Evolutionary conservation across 345 rosid species (phyloP).

Genomic region (Salix viminalis): DNA sequence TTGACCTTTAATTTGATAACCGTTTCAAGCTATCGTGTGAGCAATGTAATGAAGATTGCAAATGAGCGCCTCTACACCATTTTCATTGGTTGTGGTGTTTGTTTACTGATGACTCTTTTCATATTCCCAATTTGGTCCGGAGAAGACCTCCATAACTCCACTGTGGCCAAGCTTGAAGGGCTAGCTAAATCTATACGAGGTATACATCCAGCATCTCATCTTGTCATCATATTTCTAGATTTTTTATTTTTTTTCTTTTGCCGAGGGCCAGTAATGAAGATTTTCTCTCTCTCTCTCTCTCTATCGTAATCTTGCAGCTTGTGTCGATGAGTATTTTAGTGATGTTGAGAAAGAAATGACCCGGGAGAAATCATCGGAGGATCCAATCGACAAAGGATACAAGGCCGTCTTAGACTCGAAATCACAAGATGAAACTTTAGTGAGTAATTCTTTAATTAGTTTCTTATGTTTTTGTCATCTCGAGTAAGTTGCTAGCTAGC

Average conservation of each 20-base stretch:
- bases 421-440: constrained; percentile 69
- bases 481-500: background rate
- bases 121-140: constrained; percentile 87
- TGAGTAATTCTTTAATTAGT: constrained; percentile 18
- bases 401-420: constrained; percentile 69
- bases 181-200: constrained; percentile 74
- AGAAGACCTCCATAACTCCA: constrained; percentile 71
- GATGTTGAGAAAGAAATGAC: constrained; percentile 25
- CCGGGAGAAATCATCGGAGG: constrained; percentile 36
- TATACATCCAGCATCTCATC: background rate
- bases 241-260: no score
- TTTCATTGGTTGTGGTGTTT: constrained; percentile 66
- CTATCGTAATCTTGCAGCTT: constrained; percentile 39
- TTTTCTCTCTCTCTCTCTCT: no score
- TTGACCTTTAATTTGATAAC: constrained; percentile 80
- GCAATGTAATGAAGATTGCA: constrained; percentile 57
- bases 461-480: background rate
- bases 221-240: no score
- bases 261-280: no score
- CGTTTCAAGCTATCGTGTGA: constrained; percentile 67
- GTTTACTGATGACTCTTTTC: constrained; percentile 69
- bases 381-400: constrained; percentile 64
- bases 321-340: constrained; percentile 62
- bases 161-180: constrained; percentile 65
- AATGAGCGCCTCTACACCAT: constrained; percentile 64